Evolutionary conservation across 768 basidiomycete species (phyloP).

Genomic region (Auricularia sp.): DNA sequence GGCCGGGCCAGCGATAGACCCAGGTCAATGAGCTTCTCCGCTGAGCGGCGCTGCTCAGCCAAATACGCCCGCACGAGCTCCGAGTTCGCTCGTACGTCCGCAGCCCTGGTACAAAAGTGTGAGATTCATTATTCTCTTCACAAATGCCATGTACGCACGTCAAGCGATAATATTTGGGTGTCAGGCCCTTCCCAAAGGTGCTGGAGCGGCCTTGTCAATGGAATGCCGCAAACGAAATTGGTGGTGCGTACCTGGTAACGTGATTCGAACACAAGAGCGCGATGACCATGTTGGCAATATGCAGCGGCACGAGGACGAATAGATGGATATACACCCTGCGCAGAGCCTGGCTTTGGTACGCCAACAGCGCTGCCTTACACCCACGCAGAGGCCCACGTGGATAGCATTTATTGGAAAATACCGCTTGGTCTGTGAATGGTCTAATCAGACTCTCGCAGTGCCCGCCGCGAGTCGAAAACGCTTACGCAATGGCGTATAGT

Average conservation of each 20-base stretch:
- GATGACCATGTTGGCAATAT: constrained; percentile 48
- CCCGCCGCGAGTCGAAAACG: background rate
- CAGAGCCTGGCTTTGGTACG: constrained; percentile 43
- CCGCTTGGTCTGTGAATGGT: constrained; percentile 36
- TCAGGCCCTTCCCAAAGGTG: constrained; percentile 56
- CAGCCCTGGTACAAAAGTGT: constrained; percentile 16
- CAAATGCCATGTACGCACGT: background rate
- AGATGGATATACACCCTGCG: constrained; percentile 37
- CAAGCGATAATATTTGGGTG: constrained; percentile 50
- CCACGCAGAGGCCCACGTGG: constrained; percentile 42
- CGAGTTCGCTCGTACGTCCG: constrained; percentile 30
- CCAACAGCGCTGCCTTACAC: constrained; percentile 50
- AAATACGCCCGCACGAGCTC: constrained; percentile 3
- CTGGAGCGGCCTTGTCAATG: constrained; percentile 19
- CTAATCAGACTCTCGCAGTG: background rate
- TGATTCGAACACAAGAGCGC: constrained; percentile 63
- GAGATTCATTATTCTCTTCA: too few relatives aligned
- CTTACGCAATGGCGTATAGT: constrained; percentile 42
- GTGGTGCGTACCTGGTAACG: constrained; percentile 25
- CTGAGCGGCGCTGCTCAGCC: background rate
- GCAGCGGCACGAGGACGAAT: constrained; percentile 50
- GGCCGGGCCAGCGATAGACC: too few relatives aligned
- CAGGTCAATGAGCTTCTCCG: background rate
- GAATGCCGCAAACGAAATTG: background rate
- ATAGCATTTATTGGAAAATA: constrained; percentile 50